Evolutionary conservation across 768 basidiomycete species (phyloP), one percentile per base, ranked within the genome.

Genomic region (Suillus brevipes): DNA sequence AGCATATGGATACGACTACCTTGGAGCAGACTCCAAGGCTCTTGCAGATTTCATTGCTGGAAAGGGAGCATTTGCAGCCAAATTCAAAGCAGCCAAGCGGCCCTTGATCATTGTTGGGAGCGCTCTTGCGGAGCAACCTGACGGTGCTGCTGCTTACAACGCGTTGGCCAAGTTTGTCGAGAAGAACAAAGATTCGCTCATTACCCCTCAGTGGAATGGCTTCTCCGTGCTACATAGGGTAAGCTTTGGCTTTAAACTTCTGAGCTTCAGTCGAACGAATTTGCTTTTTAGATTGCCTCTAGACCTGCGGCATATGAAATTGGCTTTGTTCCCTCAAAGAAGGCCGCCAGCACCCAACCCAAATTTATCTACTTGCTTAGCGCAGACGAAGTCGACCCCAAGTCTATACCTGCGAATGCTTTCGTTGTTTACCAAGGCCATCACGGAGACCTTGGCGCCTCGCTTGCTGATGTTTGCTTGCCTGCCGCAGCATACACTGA

Each of bases 351-450:
- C 60, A 85, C 87, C 56, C 88, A 86, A 67, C 91, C 97, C 68
- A 99, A 98, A 79, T 99, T 99, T 79, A 80, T 99, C 68, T 98
- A 97, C 80, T 89, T 99, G 60, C 86, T 99, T 64, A 96, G 96
- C 75, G 95, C 97, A 8, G 97, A 99, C 72, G 96, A 98, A 72
- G 78, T 99, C 62, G 88, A 95, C 75, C 91, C 94, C 47, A 85
- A 87, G 59, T 87, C 90, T 4, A 96, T 99, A 65, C 96, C 97
- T 37, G 81, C 85, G 64, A 87, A 94, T 70, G 95, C 97, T 4
- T 99, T 99, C 72, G 96, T 99, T 55, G 97, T 99, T 16, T 99
- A 99, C 77, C 97, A 99, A 73, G 97, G 97, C 42, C 96, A 98
- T 77, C 97, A 99, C 74, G 97, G 97, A 71, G 97, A 99, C 76